Evolutionary conservation across 2,329 filamentous ascomycete genomes (phyloP).

Genomic region (Pseudocercospora fuligena): DNA sequence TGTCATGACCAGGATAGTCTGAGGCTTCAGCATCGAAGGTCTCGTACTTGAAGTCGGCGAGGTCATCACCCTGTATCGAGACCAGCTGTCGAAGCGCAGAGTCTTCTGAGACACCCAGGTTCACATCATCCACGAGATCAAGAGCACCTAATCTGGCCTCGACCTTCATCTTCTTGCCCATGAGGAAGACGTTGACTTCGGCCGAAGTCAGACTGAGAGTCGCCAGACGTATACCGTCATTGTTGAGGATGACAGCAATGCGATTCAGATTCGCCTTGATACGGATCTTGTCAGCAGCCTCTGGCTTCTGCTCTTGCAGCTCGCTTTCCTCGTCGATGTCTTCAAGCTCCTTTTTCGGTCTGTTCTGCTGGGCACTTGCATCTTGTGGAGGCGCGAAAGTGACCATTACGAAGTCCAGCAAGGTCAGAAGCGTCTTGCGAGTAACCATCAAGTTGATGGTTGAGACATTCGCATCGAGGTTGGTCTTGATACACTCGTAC

Average conservation of each 20-base stretch:
- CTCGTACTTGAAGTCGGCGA: conserved; percentile 97
- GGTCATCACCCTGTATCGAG: conserved; percentile 91
- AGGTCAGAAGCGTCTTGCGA: conserved; percentile 84
- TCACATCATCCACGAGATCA: conserved; percentile 89
- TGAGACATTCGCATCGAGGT: conserved; percentile 86
- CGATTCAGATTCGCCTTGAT: conserved; percentile 94
- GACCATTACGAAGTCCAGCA: conserved; percentile 90
- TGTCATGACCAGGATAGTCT: conserved; percentile 91
- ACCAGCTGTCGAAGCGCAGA: conserved; percentile 85
- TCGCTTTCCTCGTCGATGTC: conserved; percentile 36
- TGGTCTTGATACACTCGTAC: conserved; percentile 92
- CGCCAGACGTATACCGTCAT: conserved; percentile 92
- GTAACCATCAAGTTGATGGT: conserved; percentile 97
- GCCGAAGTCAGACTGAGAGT: conserved; percentile 92
- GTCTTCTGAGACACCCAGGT: conserved; percentile 80
- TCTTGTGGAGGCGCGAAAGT: conserved; percentile 70
- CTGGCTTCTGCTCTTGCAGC: conserved; percentile 48
- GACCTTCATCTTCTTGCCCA: conserved; percentile 84
- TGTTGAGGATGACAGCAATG: conserved; percentile 93
- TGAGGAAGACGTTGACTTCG: conserved; percentile 86
- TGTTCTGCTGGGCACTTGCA: conserved; percentile 25
- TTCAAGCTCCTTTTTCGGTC: conserved; percentile 27
- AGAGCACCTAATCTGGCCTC: conserved; percentile 86
- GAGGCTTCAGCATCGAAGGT: conserved; percentile 81
- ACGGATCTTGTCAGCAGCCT: conserved; percentile 69